phyloP scores from a whole-genome alignment of 108 stramenopile species.

The Tribonema minus region DNA sequence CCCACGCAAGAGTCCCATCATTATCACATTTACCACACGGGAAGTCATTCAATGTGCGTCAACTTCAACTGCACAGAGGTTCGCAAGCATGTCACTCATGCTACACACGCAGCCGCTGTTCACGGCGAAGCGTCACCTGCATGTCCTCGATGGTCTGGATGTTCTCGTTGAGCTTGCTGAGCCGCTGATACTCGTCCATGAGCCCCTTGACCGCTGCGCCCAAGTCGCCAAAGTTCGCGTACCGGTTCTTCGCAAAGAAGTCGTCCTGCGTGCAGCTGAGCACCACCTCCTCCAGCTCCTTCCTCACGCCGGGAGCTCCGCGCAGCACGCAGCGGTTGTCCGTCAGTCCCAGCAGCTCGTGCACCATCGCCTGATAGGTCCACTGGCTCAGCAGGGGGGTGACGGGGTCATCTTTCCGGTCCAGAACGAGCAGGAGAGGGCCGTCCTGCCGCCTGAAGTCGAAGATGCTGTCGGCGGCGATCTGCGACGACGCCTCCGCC shows the following conservation, averaged over 20 bases:
- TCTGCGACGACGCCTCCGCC: conserved; percentile 66
- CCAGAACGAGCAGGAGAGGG: conserved; percentile 75
- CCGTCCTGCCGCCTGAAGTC: conserved; percentile 70
- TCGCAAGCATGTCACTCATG: no score
- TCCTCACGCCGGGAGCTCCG: conserved; percentile 80
- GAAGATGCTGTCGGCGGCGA: conserved; percentile 82
- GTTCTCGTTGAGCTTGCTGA: conserved; percentile 70
- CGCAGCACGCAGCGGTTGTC: conserved; percentile 85
- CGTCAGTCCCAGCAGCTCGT: conserved; percentile 93
- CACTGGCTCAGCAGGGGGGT: conserved; percentile 95
- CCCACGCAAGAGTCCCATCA: no score
- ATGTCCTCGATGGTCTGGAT: conserved; percentile 92
- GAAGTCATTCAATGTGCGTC: no score
- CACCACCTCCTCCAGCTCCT: conserved; percentile 90
- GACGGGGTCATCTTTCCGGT: conserved; percentile 96
- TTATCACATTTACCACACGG: no score
- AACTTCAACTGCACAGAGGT: no score
- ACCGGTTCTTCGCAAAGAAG: conserved; percentile 82
- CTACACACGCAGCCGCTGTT: no score
- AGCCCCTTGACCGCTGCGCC: conserved; percentile 89
- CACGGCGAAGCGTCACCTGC: no score
- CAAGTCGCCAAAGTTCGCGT: conserved; percentile 95
- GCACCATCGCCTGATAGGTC: conserved; percentile 99
- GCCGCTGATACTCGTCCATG: conserved; percentile 86
- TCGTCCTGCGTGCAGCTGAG: conserved; percentile 80